phyloP scores from a whole-genome alignment of 2,329 filamentous ascomycete genomes.

The Colletotrichum navitas region DNA sequence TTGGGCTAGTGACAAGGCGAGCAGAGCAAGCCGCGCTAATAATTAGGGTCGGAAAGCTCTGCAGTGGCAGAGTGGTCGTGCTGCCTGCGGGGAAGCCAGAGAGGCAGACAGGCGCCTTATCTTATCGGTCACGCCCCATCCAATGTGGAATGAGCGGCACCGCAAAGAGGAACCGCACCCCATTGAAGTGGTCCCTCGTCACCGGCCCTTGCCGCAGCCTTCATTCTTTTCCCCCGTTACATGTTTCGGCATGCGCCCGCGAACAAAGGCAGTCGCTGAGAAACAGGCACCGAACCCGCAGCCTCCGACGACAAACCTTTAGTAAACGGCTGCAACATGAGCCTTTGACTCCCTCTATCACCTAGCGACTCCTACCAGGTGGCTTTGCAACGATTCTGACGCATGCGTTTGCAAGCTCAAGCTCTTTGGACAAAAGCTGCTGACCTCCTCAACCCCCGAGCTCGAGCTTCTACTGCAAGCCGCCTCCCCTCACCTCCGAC shows the following conservation, averaged over 20 bases:
- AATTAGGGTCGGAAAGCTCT: constrained; percentile 14
- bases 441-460: constrained; percentile 1
- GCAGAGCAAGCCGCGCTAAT: constrained; percentile 23
- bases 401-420: constrained; percentile 35
- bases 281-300: constrained; percentile 20
- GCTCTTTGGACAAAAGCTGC: constrained; percentile 32
- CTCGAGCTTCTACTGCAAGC: constrained; percentile 4
- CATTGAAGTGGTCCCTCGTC: constrained; percentile 33
- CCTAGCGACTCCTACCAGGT: constrained; percentile 32
- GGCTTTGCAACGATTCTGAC: constrained; percentile 30
- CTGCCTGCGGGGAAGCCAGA: constrained; percentile 38
- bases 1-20: constrained; percentile 17
- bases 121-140: constrained; percentile 31
- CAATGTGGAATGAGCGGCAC: constrained; percentile 17
- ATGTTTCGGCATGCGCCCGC: constrained; percentile 36
- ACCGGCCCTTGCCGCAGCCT: constrained; percentile 31
- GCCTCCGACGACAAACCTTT: constrained; percentile 2
- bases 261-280: constrained; percentile 30
- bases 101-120: constrained; percentile 19
- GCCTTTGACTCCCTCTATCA: constrained; percentile 34
- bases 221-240: constrained; percentile 20
- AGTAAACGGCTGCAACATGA: constrained; percentile 22
- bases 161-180: constrained; percentile 4
- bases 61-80: constrained; percentile 8
- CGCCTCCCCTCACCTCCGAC: not conserved